Percentiles rank a stretch among this genome's conserved stretches.
Conservation (phyloP, 371 early-diverging fungal species). For the Mortierella sp. region DNA sequence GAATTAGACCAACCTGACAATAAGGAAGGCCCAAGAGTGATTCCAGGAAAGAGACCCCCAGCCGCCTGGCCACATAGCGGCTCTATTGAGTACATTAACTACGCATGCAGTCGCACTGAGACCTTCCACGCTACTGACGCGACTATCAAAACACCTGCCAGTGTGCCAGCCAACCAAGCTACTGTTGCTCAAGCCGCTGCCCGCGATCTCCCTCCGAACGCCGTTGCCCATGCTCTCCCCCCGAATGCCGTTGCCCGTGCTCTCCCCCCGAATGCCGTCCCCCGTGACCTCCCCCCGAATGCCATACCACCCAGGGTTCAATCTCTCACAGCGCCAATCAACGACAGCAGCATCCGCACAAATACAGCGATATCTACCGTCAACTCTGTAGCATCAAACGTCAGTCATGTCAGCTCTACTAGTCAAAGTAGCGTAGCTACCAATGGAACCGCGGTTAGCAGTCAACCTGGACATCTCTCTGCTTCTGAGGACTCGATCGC, state of each 20-base stretch:
- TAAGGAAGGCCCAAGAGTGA: constrained; percentile 26
- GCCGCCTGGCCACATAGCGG: constrained; percentile 54
- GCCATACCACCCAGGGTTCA: constrained; percentile 10
- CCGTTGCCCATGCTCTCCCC: no score
- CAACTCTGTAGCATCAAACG: constrained; percentile 39
- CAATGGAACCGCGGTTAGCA: constrained; percentile 14
- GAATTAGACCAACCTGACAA: constrained; percentile 27
- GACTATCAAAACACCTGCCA: constrained; percentile 7
- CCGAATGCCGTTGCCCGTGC: no score
- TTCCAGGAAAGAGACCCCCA: constrained; percentile 37
- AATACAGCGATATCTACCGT: constrained; percentile 38
- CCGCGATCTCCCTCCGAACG: not conserved
- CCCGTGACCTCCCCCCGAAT: not conserved
- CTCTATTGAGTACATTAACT: constrained; percentile 42
- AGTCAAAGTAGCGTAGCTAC: constrained; percentile 17
- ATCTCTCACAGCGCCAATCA: constrained; percentile 12
- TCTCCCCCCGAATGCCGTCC: not conserved
- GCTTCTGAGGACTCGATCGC: constrained; percentile 34
- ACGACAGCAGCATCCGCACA: constrained; percentile 24
- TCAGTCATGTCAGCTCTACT: constrained; percentile 28
- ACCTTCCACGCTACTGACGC: not conserved
- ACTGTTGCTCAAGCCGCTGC: not conserved
- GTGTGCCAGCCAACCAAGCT: not conserved
- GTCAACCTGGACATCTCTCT: constrained; percentile 12
- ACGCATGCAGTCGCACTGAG: constrained; percentile 35